Percentiles rank a stretch among this genome's conserved stretches.
These are phyloP conservation scores for Butyriboletus loyo DNA, from an alignment of 768 basidiomycete species.

Conservation along the genomic window DNA sequence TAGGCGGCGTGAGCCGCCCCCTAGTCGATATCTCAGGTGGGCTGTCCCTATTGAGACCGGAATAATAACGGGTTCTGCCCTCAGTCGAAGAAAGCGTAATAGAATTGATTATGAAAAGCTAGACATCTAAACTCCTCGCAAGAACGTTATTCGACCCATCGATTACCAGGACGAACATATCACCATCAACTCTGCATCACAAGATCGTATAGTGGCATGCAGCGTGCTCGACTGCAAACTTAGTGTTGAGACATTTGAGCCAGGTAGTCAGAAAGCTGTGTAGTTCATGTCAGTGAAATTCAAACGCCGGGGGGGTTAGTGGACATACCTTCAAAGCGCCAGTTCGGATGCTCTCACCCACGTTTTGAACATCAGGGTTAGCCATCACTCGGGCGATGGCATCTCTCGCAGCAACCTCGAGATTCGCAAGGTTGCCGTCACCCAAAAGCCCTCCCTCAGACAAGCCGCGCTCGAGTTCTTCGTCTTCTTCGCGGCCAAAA, in stretches of 20 bases:
- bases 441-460: conserved; percentile 55
- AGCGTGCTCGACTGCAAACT: conserved; percentile 3
- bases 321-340: conserved; percentile 77
- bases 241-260: conserved; percentile 60
- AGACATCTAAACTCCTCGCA: conserved; percentile 1
- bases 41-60: neutral
- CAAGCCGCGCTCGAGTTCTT: conserved; percentile 37
- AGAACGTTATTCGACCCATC: conserved; percentile 6
- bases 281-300: neutral
- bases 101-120: neutral
- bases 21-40: neutral
- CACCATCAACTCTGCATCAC: neutral
- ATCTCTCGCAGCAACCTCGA: conserved; percentile 71
- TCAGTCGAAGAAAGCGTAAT: neutral
- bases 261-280: conserved; percentile 63
- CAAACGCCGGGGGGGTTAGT: neutral
- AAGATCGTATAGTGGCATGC: neutral
- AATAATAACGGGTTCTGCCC: neutral
- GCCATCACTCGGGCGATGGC: conserved; percentile 69
- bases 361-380: conserved; percentile 86
- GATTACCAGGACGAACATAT: conserved; percentile 10
- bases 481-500: conserved; percentile 91
- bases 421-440: conserved; percentile 49
- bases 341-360: conserved; percentile 71
- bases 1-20: too few relatives aligned